A percentile compares a stretch with the other conserved stretches of the same genome.
These are phyloP conservation scores for Austroboletus festivus DNA, from an alignment of 768 basidiomycete genomes.

Conservation along the genomic window DNA sequence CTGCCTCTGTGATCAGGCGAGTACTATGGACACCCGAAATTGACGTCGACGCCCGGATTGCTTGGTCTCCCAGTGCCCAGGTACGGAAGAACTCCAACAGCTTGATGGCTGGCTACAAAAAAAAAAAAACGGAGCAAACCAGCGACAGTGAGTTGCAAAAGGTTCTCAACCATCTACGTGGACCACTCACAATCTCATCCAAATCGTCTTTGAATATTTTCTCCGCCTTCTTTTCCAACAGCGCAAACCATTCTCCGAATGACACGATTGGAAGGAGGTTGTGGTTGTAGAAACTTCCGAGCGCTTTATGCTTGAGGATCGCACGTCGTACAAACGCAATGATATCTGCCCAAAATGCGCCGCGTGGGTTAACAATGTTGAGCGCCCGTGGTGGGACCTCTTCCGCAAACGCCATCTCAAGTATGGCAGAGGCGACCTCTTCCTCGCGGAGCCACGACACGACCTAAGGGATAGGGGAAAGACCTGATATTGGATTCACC, in stretches of 20 bases:
- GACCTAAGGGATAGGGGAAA: slow-evolving; percentile 18
- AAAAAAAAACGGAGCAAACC: too few species aligned
- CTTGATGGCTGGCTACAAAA: slow-evolving; percentile 35
- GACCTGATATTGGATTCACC: not conserved
- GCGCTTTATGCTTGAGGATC: slow-evolving; percentile 11
- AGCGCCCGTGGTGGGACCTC: slow-evolving; percentile 21
- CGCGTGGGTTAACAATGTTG: slow-evolving; percentile 40
- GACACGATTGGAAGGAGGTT: slow-evolving; percentile 30
- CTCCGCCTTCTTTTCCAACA: slow-evolving; percentile 22
- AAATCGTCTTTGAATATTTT: slow-evolving; percentile 26
- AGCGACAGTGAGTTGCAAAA: too few species aligned
- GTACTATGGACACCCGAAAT: too few species aligned
- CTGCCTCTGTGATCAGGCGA: not conserved
- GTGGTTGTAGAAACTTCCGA: not conserved
- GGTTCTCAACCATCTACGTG: too few species aligned
- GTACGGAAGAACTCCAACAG: slow-evolving; percentile 29
- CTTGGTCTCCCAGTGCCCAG: not conserved
- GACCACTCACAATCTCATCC: slow-evolving; percentile 28
- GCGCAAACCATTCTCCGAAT: slow-evolving; percentile 33
- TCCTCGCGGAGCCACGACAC: slow-evolving; percentile 46
- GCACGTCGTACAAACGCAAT: slow-evolving; percentile 25
- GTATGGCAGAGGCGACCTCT: slow-evolving; percentile 33
- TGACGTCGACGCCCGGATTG: too few species aligned
- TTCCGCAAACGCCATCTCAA: slow-evolving; percentile 26
- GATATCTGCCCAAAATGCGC: slow-evolving; percentile 31